Percentiles rank a stretch among this genome's conserved stretches.
Conservation (phyloP, 306 rosid species). For the Malus sylvestris region DNA sequence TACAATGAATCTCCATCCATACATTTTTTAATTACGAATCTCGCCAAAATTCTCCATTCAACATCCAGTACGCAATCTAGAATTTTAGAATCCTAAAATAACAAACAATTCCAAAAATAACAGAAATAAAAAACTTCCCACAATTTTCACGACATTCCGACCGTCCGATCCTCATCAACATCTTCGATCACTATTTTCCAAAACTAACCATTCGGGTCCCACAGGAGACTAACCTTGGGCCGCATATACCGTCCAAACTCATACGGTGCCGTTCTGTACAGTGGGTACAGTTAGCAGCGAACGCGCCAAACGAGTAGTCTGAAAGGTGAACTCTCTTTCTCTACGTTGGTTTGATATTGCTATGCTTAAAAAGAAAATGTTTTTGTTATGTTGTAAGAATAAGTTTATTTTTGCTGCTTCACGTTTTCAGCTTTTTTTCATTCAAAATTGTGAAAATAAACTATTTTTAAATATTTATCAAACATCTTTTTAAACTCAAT, state of each 20-base stretch:
- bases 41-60: not conserved
- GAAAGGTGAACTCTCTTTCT: not conserved
- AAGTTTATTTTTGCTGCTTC: no score
- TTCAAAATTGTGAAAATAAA: accelerated
- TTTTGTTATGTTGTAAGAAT: no score
- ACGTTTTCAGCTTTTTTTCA: no score
- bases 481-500: no score
- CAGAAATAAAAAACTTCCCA: not conserved
- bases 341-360: no score
- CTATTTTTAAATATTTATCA: no score
- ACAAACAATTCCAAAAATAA: not conserved
- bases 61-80: not conserved
- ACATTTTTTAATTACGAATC: not conserved
- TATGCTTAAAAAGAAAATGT: no score
- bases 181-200: not conserved
- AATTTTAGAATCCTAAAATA: no score
- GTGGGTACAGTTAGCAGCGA: no score
- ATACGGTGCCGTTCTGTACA: not conserved
- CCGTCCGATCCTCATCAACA: not conserved
- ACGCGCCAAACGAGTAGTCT: not conserved
- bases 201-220: not conserved
- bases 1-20: not conserved
- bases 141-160: not conserved
- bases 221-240: not conserved
- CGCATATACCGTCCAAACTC: not conserved